Base-by-base conservation (phyloP, 1,139 yeast genomes). In the Saccharomyces hybrid region DNA sequence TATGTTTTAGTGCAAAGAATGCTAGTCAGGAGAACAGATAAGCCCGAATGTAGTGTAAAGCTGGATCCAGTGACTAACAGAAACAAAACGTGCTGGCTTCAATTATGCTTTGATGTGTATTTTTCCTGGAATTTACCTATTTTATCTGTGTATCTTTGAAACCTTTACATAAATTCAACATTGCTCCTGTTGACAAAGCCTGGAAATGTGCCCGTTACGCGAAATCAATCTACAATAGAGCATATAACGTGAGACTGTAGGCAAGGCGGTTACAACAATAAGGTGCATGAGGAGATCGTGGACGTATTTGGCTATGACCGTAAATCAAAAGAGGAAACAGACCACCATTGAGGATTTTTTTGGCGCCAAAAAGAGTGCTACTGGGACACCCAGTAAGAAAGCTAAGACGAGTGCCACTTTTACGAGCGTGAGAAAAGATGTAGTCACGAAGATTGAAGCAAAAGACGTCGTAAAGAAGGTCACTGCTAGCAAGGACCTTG, bases 331-430 rank as follows among this genome's bases (percentile, higher is more conserved):
- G 54, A 61, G 58, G 47, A 57, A 54, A 49, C 58, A 55, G 32
- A 50, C 57, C 5, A 53, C 59, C 2, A 61, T 63, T 14, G 58
- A 56, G 19, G 65, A 60, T 23, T 62, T 62, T 38, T 63, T 63
- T n/a, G n/a, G 11, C 7, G 38, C 42, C 6, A 31, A 47, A 14
- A 28, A 47, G 26, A 28, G n/a, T 47, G 13, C 34, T 28, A n/a
- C 19, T 29, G 49, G 25, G 38, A 7, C 26, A 16, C n/a, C 26
- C 34, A 28, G 9, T 13, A 23, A 48, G 19, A 46, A 46, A 46
- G 31, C 5, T 1, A 27, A 26, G 29, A 46, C 28, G 16, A 7
- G 13, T 5, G 31, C 11, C 31, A 46, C 31, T 23, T 26, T 28
- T 8, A 47, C 26, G n/a, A 13, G 11, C 26, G 8, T 8, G 16